Percentiles rank a stretch among this genome's conserved stretches.
Conservation (phyloP, 1,139 yeast genomes). For the Yamadazyma mexicana region DNA sequence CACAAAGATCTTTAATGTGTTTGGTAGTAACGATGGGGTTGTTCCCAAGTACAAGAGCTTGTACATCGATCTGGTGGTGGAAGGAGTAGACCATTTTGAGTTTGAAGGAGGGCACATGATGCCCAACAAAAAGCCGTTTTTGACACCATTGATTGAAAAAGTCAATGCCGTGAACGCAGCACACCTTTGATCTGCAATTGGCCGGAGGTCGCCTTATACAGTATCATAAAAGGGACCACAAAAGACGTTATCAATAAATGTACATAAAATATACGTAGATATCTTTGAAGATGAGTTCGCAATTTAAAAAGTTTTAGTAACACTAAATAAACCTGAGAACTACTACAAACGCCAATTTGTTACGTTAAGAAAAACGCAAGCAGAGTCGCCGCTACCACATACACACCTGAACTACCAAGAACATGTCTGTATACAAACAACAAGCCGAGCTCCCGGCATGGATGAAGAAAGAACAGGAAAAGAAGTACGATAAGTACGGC, state of each 20-base stretch:
- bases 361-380: no score
- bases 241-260: no score
- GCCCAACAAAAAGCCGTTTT: conserved; percentile 32
- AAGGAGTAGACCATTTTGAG: conserved; percentile 19
- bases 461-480: conserved; percentile 30
- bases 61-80: conserved; percentile 24
- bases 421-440: conserved; percentile 30
- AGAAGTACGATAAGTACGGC: conserved; percentile 44
- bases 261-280: no score
- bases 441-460: conserved; percentile 39
- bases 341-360: no score
- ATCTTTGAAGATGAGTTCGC: no score
- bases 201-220: no score
- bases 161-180: conserved; percentile 12
- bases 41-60: conserved; percentile 35
- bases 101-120: conserved; percentile 43
- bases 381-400: background rate
- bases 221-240: no score
- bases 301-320: background rate
- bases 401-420: background rate
- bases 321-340: no score
- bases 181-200: no score
- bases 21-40: conserved; percentile 33
- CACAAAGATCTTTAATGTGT: conserved; percentile 30
- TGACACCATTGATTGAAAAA: conserved; percentile 26